Base-by-base conservation (phyloP, 2,329 filamentous ascomycete genomes). In the Scedosporium aurantiacum region DNA sequence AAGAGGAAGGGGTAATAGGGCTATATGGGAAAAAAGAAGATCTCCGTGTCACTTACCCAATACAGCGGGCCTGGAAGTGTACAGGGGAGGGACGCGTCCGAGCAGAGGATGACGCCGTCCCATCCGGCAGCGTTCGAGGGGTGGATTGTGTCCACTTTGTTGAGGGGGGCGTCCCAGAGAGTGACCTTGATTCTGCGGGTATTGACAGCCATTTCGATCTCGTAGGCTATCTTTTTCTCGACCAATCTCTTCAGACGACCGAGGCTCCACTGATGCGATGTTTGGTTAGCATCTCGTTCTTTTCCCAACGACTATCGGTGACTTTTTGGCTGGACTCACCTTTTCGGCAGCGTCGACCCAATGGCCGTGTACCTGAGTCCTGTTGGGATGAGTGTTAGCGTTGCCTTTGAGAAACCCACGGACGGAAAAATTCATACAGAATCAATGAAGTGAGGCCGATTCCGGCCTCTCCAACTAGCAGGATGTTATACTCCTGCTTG, bases 361-460 rank as follows among this genome's bases (percentile, higher is more conserved):
- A 28, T 16, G 58, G 27, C 58, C 27, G 2, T 60, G 25, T 5
- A 55, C 8, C 18, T 54, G 58, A 14, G 43, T 60, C 18, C 58
- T 60, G 14, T 16, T 8, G 12, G n/a, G 27, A 12, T 2, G 4
- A 37, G 2, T 12, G 41, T 59, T 52, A 37, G 57, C 23, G 18
- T 27, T 23, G 3, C 16, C 16, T 18, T 28, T 16, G 57, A 4
- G 4, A 37, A 41, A 21, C 16, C 12, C 8, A 10, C 16, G 18
- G 57, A 28, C 7, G 21, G 25, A 47, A 47, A 23, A 47, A 2
- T 12, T 23, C 58, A 7, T 55, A 60, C 58, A 54, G 45, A 8
- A 60, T 54, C n/a, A 60, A 16, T 16, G 58, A 60, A 27, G 58
- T 60, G n/a, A 54, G 27, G n/a, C 58, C 58, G 14, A 60, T 23